Evolutionary conservation across 2,329 filamentous ascomycete species (phyloP), one percentile per base, ranked within the genome.

Genomic region (Pseudogymnoascus destructans): DNA sequence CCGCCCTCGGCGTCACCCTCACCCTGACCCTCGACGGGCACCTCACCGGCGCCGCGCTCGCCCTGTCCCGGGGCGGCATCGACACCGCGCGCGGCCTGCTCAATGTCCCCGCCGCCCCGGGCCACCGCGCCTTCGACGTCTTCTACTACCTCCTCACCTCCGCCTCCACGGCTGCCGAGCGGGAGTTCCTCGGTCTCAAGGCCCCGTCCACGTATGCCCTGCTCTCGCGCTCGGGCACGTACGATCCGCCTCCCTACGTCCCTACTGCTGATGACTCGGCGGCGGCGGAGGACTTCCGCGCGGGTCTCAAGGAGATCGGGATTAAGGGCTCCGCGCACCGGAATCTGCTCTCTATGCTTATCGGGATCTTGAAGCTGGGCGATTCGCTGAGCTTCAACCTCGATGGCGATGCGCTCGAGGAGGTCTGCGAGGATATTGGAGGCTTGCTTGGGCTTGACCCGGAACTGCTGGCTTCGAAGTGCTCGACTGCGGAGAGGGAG

Each of bases 81-180:
- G 88, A 98, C 69, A 93, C 90, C 0, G 73, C 78, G 17, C 82
- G 82, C 62, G 93, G 92, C 40, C 76, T 98, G 9, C 75, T 96
- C 13, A 83, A 87, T 59, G 82, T 98, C 13, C 88, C 93, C 0
- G 72, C 83, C 0, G 84, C 95, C 68, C 68, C 82, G 5, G 93
- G 93, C 10, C 89, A 89, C 71, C 85, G 93, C 62, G 93, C 92
- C 3, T 98, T 98, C 65, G 92, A 98, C 68, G 93, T 95, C 55
- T 97, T 98, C 69, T 97, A 98, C 74, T 97, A 96, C 67, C 81
- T 98, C 0, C 78, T 97, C 40, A 95, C 91, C 0, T 90, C 87
- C n/a, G 87, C 88, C 0, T 95, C 93, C 0, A 93, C 89, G 1
- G 83, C 86, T 3, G 85, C 89, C 1, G 93, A 98, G 73, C 79